A percentile compares a stretch with the other conserved stretches of the same genome.
Conservation (phyloP, 768 basidiomycete genomes). For the Kwoniella sp. region DNA sequence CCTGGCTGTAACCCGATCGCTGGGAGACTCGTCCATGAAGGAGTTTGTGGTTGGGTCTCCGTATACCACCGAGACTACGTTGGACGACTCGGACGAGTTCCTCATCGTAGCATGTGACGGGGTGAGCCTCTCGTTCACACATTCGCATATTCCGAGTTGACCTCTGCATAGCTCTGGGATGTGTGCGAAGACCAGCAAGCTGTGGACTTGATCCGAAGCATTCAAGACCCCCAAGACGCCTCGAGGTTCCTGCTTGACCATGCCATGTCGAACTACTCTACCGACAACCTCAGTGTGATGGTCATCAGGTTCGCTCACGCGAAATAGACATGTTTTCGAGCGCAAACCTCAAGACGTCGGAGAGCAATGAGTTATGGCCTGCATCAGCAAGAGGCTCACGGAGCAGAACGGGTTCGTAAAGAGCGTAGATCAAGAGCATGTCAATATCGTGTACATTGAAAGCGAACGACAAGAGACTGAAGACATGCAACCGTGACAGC, state of each 20-base stretch:
- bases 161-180: conserved; percentile 76
- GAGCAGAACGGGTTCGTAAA: too few relatives aligned
- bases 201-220: conserved; percentile 68
- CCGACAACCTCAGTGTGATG: conserved; percentile 89
- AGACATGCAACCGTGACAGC: too few relatives aligned
- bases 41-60: conserved; percentile 98
- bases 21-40: conserved; percentile 98
- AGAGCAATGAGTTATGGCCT: neutral
- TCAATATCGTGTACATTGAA: too few relatives aligned
- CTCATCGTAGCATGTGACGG: conserved; percentile 96
- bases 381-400: too few relatives aligned
- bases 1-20: conserved; percentile 86
- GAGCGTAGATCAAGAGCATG: too few relatives aligned
- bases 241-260: conserved; percentile 70
- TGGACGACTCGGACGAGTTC: conserved; percentile 88
- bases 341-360: too few relatives aligned
- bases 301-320: conserved; percentile 66
- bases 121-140: conserved; percentile 56
- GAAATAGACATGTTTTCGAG: neutral
- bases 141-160: conserved; percentile 1
- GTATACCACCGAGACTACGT: conserved; percentile 94
- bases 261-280: conserved; percentile 81
- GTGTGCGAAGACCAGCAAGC: conserved; percentile 86
- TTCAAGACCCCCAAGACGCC: conserved; percentile 75
- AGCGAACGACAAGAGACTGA: too few relatives aligned